Evolutionary conservation across 495 filamentous ascomycete genomes (phyloP).

Genomic region (Hapsidospora chrysogenum): DNA sequence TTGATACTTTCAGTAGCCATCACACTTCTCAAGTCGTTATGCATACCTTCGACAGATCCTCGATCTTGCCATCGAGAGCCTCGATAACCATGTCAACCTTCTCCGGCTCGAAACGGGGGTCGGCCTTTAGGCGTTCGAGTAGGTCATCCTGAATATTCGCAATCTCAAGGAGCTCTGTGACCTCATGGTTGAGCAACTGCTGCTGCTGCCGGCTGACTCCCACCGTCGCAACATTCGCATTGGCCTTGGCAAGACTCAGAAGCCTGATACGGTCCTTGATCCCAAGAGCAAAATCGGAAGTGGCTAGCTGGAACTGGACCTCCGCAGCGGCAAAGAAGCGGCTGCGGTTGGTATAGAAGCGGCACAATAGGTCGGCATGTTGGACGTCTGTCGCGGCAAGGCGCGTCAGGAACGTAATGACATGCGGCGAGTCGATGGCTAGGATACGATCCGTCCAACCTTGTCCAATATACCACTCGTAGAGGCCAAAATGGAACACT

Average conservation of each 20-base stretch:
- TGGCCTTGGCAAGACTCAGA: constrained; percentile 71
- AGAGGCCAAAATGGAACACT: constrained; percentile 84
- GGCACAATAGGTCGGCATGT: constrained; percentile 85
- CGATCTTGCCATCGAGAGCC: constrained; percentile 56
- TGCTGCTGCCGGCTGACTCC: constrained; percentile 58
- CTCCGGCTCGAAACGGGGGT: constrained; percentile 44
- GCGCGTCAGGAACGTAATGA: constrained; percentile 71
- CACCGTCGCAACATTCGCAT: constrained; percentile 57
- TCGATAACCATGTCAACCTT: constrained; percentile 41
- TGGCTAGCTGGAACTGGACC: constrained; percentile 70
- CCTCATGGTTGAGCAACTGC: constrained; percentile 62
- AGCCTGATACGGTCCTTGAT: constrained; percentile 76
- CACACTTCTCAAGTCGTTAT: no score
- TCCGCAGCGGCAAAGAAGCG: constrained; percentile 70
- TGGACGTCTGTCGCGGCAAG: constrained; percentile 47
- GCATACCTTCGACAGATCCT: constrained; percentile 58
- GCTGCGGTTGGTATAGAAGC: constrained; percentile 65
- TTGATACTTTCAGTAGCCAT: constrained; percentile 10
- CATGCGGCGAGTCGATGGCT: constrained; percentile 62
- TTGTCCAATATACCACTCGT: constrained; percentile 87
- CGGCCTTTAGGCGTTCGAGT: constrained; percentile 58
- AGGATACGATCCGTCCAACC: constrained; percentile 73
- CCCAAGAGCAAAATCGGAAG: constrained; percentile 56
- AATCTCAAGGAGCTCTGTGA: constrained; percentile 76
- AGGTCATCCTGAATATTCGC: constrained; percentile 92